Evolutionary conservation across 306 rosid species (phyloP).

Genomic region (Sphenostylis stenocarpa): DNA sequence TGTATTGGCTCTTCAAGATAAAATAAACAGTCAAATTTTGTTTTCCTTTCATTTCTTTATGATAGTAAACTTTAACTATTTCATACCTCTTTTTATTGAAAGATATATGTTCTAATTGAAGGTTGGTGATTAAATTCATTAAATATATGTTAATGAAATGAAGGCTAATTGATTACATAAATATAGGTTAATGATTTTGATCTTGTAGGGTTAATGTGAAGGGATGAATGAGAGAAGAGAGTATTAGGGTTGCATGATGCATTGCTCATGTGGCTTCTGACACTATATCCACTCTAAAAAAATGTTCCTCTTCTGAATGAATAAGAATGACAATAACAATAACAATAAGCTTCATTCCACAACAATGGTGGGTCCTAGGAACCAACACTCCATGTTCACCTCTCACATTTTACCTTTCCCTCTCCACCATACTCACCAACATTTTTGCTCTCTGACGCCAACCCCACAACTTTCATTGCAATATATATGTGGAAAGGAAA

Average conservation of each 20-base stretch:
- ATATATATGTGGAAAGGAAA: neutral
- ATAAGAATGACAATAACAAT: no score
- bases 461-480: constrained; percentile 43
- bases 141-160: neutral
- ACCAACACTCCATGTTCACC: neutral
- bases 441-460: constrained; percentile 61
- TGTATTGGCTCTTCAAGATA: neutral
- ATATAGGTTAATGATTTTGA: no score
- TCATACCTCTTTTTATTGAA: no score
- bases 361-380: neutral
- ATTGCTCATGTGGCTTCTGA: constrained; percentile 8
- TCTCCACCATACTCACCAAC: neutral
- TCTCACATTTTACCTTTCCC: neutral
- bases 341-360: neutral
- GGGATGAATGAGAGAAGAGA: neutral
- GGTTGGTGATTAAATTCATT: no score
- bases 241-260: neutral
- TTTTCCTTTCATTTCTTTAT: neutral
- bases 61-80: neutral
- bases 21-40: neutral
- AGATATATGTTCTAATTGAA: no score
- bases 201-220: no score
- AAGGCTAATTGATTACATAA: no score
- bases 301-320: no score
- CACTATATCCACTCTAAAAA: neutral